Evolutionary conservation across 495 filamentous ascomycete species (phyloP), one percentile per base, ranked within the genome.

Genomic region (Podospora bellae-mahoneyi): DNA sequence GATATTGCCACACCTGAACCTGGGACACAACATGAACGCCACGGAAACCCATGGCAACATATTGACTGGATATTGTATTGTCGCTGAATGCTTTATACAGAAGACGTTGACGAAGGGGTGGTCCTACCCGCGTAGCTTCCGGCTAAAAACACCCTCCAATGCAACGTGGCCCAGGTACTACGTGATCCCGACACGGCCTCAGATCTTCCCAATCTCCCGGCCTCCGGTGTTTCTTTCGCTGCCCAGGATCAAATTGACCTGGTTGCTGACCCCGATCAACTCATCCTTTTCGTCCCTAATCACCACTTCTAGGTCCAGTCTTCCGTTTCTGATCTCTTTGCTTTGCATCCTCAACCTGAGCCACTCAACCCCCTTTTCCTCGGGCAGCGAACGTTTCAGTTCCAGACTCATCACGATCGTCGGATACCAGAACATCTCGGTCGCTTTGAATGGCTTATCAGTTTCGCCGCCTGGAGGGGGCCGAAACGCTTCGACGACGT

Each of bases 331-430:
- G 26, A 91, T 85, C 78, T 82, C 76, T 76, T 86, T 89, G 0
- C 83, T 81, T 48, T 82, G 77, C 9, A 88, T 77, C 48, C 89
- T 82, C 65, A 83, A 79, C 73, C 85, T 88, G 61, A 93, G 72
- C 89, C 89, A 92, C 69, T 90, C 83, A 54, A 84, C 84, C 0
- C 89, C 89, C 13, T 6, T 48, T 28, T 79, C 79, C 18, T 76
- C 74, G 5, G 88, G 88, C 59, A 92, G 76, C 18, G 77, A 72
- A 71, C 85, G 87, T 79, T 92, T 92, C 61, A 89, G 77, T 69
- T 92, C 89, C 28, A 92, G 68, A 68, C 87, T 88, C 76, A 92
- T 76, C 23, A 89, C 81, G 18, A 95, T 77, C 3, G 91, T 96
- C 0, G 91, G 92, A 78, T 93, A 94, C 92, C 92, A 94, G 72